These are phyloP conservation scores for Pezicula neosporulosa DNA, from an alignment of 2,329 filamentous ascomycete species.

Conservation along the genomic window DNA sequence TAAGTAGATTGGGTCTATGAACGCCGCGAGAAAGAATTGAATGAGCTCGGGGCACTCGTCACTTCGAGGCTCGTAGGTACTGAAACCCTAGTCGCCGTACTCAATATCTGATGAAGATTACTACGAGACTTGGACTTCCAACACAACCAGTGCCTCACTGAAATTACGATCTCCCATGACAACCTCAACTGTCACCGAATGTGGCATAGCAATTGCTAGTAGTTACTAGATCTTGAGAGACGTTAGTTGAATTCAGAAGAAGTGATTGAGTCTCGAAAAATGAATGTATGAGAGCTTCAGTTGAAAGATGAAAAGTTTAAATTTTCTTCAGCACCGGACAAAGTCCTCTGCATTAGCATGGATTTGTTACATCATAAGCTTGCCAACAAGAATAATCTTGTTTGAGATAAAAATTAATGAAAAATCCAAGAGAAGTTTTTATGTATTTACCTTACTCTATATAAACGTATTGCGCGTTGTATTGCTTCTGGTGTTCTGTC, in stretches of 20 bases:
- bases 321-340: conserved; percentile 58
- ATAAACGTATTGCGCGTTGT: conserved; percentile 9
- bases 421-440: conserved; percentile 16
- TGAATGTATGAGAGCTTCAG: conserved; percentile 50
- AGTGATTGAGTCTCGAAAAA: background rate
- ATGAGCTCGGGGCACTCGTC: background rate
- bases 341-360: conserved; percentile 72
- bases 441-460: conserved; percentile 24
- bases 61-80: too few species aligned
- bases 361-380: conserved; percentile 69
- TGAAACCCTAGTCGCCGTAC: too few species aligned
- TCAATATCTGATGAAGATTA: too few species aligned
- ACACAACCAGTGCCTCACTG: too few species aligned
- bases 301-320: conserved; percentile 83
- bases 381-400: conserved; percentile 19
- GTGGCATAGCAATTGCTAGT: too few species aligned
- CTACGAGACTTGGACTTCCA: too few species aligned
- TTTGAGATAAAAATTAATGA: conserved; percentile 11
- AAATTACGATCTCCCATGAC: too few species aligned
- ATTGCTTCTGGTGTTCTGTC: conserved; percentile 13
- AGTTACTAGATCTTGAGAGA: too few species aligned
- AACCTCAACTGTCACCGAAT: too few species aligned
- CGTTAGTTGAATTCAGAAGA: background rate
- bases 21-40: background rate
- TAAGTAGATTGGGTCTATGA: conserved; percentile 45